Evolutionary conservation across 1,284 basidiomycete species (phyloP).

Genomic region (Cutaneotrichosporon sp.): DNA sequence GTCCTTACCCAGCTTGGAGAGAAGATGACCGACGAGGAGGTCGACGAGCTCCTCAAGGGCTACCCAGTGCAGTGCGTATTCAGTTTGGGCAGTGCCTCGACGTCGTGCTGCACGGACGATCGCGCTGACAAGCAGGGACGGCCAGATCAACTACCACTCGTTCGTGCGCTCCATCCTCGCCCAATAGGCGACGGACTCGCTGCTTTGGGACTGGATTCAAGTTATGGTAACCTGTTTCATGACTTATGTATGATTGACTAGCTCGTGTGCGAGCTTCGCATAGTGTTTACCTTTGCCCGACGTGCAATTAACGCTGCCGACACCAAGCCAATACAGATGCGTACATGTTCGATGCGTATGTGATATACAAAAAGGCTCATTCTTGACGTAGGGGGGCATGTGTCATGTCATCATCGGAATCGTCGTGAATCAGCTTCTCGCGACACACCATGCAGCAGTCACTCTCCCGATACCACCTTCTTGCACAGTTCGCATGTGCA

Average conservation of each 20-base stretch:
- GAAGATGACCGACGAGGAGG: conserved; percentile 96
- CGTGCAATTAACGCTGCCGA: too few species aligned
- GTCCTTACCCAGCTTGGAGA: conserved; percentile 93
- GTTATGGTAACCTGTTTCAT: conserved; percentile 2
- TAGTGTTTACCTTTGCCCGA: too few species aligned
- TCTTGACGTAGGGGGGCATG: neutral
- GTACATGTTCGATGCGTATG: too few species aligned
- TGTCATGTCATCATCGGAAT: neutral
- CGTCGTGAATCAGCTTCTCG: conserved; percentile 16
- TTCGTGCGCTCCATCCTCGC: conserved; percentile 88
- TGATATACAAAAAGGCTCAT: too few species aligned
- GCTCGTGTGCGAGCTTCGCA: too few species aligned
- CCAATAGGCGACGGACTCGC: conserved; percentile 52
- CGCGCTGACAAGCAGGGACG: conserved; percentile 60
- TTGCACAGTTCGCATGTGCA: conserved; percentile 43
- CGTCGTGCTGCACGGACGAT: too few species aligned
- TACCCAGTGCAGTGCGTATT: conserved; percentile 40
- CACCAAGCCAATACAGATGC: neutral
- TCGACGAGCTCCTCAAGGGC: conserved; percentile 94
- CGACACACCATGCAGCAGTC: conserved; percentile 46
- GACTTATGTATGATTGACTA: conserved; percentile 6
- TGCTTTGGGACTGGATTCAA: neutral
- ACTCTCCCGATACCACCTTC: conserved; percentile 44
- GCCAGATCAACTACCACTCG: conserved; percentile 95
- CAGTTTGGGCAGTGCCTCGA: neutral